Base-by-base conservation (phyloP, 768 basidiomycete genomes). In the Leucocoprinus sp. region DNA sequence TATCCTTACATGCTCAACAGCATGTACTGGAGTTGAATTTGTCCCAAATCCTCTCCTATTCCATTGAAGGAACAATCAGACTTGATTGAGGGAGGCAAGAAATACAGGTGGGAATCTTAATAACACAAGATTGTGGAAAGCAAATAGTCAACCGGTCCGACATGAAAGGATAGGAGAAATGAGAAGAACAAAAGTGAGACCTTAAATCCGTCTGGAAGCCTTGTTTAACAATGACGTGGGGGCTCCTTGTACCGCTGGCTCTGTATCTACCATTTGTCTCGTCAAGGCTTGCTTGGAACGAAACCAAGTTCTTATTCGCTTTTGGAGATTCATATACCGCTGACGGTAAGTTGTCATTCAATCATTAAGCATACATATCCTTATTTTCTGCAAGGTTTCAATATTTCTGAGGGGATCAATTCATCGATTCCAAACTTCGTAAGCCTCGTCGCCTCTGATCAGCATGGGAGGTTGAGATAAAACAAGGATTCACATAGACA, bases 261-360 rank as follows among this genome's bases (percentile, higher is more conserved):
- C n/a, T 31, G 31, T 31, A 14, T 12, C 14, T 31, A 31, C 37
- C 37, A 36, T 45, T 51, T 17, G 42, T 52, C 15, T 49, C 54
- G 17, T 58, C 63, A 4, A 58, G 59, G 42, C 61, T 75, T 2
- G 67, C 72, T 5, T 80, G 78, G 79, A 66, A 64, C 9, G 63
- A 65, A 11, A 80, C 73, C 4, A 60, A 78, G 51, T 79, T 69
- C 54, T 52, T 81, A 41, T 75, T 82, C 50, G 66, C 72, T 1
- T 82, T 82, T 52, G 80, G 80, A 8, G 80, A 82, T 53, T 81
- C 77, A 0, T 82, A 82, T 57, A 76, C 76, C 1, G 62, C 74
- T 3, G 70, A 73, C 43, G 64, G 67, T 66, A 41, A 37, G 53
- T 35, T 19, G n/a, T 31, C 31, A 4, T 8, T 14, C n/a, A 11